These are phyloP conservation scores for Corchorus capsularis DNA, from an alignment of 345 rosid species.

Conservation along the genomic window DNA sequence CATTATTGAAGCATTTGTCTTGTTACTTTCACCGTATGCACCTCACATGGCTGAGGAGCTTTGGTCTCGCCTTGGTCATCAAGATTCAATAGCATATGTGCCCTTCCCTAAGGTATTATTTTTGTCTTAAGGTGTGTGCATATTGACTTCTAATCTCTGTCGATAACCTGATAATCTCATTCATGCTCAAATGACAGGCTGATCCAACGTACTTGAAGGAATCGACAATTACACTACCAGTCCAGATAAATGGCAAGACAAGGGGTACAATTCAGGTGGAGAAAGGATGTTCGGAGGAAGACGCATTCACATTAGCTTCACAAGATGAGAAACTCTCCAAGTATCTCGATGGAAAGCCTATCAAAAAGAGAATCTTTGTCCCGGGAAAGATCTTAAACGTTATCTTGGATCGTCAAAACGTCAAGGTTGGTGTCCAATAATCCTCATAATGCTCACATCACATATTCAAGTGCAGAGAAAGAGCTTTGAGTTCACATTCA, in stretches of 20 bases:
- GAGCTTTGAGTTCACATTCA: not conserved
- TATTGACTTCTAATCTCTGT: not conserved
- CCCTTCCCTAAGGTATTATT: constrained; percentile 65
- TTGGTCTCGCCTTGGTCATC: constrained; percentile 81
- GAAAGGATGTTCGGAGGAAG: constrained; percentile 86
- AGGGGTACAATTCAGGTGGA: constrained; percentile 86
- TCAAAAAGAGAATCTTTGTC: constrained; percentile 75
- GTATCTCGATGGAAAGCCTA: constrained; percentile 58
- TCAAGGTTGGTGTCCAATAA: constrained; percentile 41
- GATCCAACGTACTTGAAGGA: constrained; percentile 73
- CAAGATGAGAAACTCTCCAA: constrained; percentile 65
- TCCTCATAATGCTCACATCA: constrained; percentile 2
- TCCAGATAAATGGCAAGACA: constrained; percentile 97
- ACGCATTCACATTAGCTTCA: constrained; percentile 69
- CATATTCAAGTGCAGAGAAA: not conserved
- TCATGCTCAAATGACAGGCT: constrained; percentile 51
- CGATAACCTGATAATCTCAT: not conserved
- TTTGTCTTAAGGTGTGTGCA: not conserved
- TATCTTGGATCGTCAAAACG: constrained; percentile 63
- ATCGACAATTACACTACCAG: constrained; percentile 61
- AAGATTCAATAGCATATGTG: constrained; percentile 62
- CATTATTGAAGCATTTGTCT: constrained; percentile 65
- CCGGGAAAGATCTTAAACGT: constrained; percentile 90
- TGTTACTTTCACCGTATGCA: constrained; percentile 86
- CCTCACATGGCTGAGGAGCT: constrained; percentile 98